Evolutionary conservation across 1,284 basidiomycete genomes (phyloP), one percentile per base, ranked within the genome.

Genomic region (Ganoderma sp.): DNA sequence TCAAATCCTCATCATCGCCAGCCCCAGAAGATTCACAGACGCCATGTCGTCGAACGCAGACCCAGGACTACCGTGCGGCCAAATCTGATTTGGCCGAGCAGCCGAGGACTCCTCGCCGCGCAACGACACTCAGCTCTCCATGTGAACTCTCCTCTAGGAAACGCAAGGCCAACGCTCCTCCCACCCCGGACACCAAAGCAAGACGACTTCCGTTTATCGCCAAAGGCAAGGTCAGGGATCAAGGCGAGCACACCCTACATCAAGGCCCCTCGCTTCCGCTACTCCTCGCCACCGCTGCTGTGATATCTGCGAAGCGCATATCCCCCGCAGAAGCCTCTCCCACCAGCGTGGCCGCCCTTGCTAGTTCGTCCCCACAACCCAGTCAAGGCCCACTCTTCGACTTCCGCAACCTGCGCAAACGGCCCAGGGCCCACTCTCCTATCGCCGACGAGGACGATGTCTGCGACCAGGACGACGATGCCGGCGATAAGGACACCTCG

Each of bases 331-430:
- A 42, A 25, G 34, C 12, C n/a, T 37, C 39, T 17, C 52, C 63
- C 9, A 22, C 42, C 22, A 64, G 48, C n/a, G 48, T 19, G 22
- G 3, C 41, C 14, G 39, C 7, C 42, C 39, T 41, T 42, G 58
- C 39, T 3, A 22, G 58, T 41, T 17, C 58, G 12, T 22, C 58
- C 0, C 37, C 39, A 0, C 34, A 58, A 0, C 19, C 22, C 43
- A 63, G 17, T 41, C 52, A 25, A 7, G 54, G 39, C 7, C 65
- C 71, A 5, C 65, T 72, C 17, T 42, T 68, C 39, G 71, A 69
- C 58, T 67, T 68, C 2, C 68, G 63, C 25, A 67, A 64, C 39
- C 9, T 60, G 19, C 54, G 63, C 12, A 72, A 72, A 63, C 60
- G 69, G 32, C 67, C 63, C 22, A 42, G 14, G 14, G 41, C 10